These are phyloP conservation scores for Hemisphaericaspora xylofermentans DNA, from an alignment of 1,139 yeast genomes.

Conservation along the genomic window DNA sequence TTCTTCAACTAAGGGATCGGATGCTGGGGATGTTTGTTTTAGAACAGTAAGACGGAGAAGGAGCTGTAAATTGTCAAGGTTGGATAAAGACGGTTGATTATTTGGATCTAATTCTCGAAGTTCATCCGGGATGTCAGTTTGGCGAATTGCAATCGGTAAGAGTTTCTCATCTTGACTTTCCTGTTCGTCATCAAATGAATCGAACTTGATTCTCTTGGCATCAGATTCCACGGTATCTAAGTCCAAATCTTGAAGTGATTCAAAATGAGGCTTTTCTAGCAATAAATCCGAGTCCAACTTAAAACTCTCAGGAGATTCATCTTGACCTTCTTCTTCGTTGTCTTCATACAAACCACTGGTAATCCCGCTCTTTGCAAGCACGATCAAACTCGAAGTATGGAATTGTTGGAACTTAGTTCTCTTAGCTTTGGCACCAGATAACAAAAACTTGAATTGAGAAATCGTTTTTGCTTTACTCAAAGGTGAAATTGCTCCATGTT, in stretches of 20 bases:
- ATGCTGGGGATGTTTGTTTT: slow-evolving; percentile 70
- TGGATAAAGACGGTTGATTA: slow-evolving; percentile 69
- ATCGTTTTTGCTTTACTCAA: slow-evolving; percentile 53
- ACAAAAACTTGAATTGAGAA: slow-evolving; percentile 60
- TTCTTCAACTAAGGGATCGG: slow-evolving; percentile 72
- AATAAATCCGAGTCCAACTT: slow-evolving; percentile 75
- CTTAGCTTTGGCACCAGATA: slow-evolving; percentile 88
- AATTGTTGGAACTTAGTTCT: slow-evolving; percentile 80
- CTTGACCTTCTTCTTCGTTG: slow-evolving; percentile 8
- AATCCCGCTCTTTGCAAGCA: slow-evolving; percentile 64
- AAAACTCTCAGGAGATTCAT: slow-evolving; percentile 50
- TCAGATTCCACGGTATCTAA: slow-evolving; percentile 26
- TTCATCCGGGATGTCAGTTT: slow-evolving; percentile 60
- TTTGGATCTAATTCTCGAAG: slow-evolving; percentile 72
- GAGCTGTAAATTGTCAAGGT: slow-evolving; percentile 71
- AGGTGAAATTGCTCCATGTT: slow-evolving; percentile 52
- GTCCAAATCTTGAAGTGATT: slow-evolving; percentile 54
- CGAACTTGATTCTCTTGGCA: slow-evolving; percentile 45
- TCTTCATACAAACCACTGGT: slow-evolving; percentile 25
- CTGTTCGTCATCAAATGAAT: slow-evolving; percentile 28
- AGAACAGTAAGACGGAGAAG: slow-evolving; percentile 65
- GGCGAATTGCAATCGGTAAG: slow-evolving; percentile 60
- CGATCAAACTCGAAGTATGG: slow-evolving; percentile 71
- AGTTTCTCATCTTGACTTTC: slow-evolving; percentile 31
- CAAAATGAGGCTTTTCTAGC: slow-evolving; percentile 71